These are phyloP conservation scores for Talaromyces sp. DNA, from an alignment of 2,329 filamentous ascomycete species.

Conservation along the genomic window DNA sequence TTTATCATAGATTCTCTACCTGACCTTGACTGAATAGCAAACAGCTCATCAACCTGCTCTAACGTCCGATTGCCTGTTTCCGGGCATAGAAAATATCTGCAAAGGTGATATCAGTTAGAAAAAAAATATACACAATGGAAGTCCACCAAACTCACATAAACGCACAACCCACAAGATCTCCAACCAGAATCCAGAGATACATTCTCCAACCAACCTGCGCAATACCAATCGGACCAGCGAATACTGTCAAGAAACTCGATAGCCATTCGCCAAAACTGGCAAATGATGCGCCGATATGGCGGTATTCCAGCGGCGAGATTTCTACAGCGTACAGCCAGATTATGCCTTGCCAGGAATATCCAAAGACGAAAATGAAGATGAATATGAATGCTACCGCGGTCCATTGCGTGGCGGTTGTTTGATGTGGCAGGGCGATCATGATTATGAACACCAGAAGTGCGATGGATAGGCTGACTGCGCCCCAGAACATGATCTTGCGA, in stretches of 20 bases:
- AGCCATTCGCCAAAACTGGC: constrained; percentile 35
- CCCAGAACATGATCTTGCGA: background rate
- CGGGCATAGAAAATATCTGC: background rate
- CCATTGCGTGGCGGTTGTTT: background rate
- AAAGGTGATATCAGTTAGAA: background rate
- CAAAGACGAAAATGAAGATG: background rate
- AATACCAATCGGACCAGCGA: constrained; percentile 29
- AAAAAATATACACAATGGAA: background rate
- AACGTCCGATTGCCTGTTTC: background rate
- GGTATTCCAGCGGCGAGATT: constrained; percentile 32
- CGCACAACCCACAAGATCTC: background rate
- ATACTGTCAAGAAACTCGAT: constrained; percentile 31
- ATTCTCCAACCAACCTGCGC: constrained; percentile 32
- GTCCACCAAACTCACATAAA: background rate
- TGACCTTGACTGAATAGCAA: background rate
- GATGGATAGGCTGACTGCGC: background rate
- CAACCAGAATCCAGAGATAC: constrained; percentile 34
- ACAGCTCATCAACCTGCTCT: background rate
- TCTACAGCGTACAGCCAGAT: constrained; percentile 3
- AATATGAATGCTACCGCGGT: background rate
- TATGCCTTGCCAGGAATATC: background rate
- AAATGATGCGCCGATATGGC: constrained; percentile 30
- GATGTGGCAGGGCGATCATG: background rate
- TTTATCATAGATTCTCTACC: background rate
- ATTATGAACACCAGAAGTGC: background rate